phyloP scores from a whole-genome alignment of 176 grass and related monocot species.

The Zoysia pacifica region DNA sequence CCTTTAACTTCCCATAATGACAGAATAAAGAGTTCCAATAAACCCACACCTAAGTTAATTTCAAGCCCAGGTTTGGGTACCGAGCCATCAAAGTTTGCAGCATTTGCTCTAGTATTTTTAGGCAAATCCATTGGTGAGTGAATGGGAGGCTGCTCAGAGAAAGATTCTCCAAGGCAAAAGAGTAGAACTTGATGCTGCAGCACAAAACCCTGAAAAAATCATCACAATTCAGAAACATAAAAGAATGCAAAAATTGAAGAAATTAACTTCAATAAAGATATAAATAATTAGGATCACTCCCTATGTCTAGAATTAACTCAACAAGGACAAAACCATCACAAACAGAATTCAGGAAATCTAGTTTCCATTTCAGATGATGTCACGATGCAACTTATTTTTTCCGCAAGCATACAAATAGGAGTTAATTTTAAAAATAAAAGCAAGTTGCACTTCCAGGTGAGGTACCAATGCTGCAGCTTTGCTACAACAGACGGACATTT shows the following conservation, averaged over 20 bases:
- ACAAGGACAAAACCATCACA: not conserved
- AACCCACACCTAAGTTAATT: conserved; percentile 72
- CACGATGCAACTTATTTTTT: too few species aligned
- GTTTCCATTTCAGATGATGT: not conserved
- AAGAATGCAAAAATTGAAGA: conserved; percentile 2
- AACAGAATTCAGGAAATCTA: not conserved
- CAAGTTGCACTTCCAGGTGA: not conserved
- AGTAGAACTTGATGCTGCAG: conserved; percentile 91
- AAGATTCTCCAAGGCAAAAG: conserved; percentile 74
- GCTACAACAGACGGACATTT: too few species aligned
- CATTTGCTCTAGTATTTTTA: conserved; percentile 51
- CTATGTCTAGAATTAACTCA: conserved; percentile 25
- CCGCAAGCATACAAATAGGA: conserved; percentile 13
- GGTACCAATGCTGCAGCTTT: not conserved
- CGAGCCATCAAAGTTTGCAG: conserved; percentile 56
- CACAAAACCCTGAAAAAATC: conserved; percentile 83
- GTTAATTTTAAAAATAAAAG: not conserved
- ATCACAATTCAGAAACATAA: conserved; percentile 32
- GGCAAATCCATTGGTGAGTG: conserved; percentile 51
- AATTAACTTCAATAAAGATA: not conserved
- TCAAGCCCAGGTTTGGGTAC: conserved; percentile 81
- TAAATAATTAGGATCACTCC: not conserved
- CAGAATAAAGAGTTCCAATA: conserved; percentile 14
- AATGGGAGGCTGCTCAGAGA: conserved; percentile 68
- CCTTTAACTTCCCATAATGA: conserved; percentile 15